These are phyloP conservation scores for Globisporangium cederbergense DNA, from an alignment of 352 stramenopile genomes.

Conservation along the genomic window DNA sequence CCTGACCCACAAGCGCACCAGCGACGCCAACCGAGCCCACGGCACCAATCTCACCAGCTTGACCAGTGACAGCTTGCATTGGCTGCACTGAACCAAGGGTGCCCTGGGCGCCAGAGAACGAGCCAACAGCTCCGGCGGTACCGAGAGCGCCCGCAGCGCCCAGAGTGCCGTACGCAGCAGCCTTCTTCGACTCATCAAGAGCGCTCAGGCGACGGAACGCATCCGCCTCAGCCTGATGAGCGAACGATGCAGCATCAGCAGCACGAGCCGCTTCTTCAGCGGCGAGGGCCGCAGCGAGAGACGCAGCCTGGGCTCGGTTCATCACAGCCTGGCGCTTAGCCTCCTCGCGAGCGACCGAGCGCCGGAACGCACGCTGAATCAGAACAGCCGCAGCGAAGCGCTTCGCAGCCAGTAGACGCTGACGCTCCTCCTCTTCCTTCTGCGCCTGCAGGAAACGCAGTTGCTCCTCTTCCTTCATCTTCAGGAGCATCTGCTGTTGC, in stretches of 20 bases:
- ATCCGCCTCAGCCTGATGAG: conserved; percentile 72
- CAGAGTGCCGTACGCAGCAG: conserved; percentile 40
- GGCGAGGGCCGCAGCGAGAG: conserved; percentile 66
- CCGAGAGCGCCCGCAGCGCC: conserved; percentile 58
- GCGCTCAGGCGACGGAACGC: conserved; percentile 67
- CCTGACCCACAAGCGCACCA: conserved; percentile 68
- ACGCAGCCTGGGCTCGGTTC: conserved; percentile 65
- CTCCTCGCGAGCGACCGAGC: conserved; percentile 62
- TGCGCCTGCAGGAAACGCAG: conserved; percentile 51
- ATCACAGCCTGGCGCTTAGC: conserved; percentile 63
- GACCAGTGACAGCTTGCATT: conserved; percentile 51
- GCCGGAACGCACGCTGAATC: conserved; percentile 76
- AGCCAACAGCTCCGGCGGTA: conserved; percentile 43
- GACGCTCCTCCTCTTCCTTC: conserved; percentile 60
- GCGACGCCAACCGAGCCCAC: conserved; percentile 74
- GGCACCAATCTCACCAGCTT: conserved; percentile 73
- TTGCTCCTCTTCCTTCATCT: conserved; percentile 71
- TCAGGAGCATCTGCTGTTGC: conserved; percentile 53
- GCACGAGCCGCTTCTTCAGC: conserved; percentile 72
- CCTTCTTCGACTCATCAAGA: conserved; percentile 54
- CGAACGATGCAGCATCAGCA: conserved; percentile 64
- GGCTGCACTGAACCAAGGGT: conserved; percentile 73
- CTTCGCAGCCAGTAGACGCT: conserved; percentile 57
- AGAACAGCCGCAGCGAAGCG: conserved; percentile 43
- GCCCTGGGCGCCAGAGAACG: conserved; percentile 45